phyloP scores from a whole-genome alignment of 2,329 filamentous ascomycete genomes.

The Epicoccum nigrum region DNA sequence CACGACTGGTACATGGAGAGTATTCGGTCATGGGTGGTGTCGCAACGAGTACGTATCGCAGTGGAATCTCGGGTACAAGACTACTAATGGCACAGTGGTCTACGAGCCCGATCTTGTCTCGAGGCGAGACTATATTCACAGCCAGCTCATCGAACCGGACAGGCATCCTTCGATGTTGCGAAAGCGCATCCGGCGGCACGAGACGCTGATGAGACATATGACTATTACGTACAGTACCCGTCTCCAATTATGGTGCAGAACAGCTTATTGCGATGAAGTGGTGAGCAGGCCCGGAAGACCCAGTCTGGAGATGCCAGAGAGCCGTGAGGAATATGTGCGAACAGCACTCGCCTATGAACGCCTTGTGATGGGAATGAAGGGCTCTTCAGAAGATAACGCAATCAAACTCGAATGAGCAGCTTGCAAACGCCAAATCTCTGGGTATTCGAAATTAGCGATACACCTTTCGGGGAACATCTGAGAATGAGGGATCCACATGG shows the following conservation, averaged over 20 bases:
- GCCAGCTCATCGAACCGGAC: constrained; percentile 17
- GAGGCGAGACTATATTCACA: constrained; percentile 27
- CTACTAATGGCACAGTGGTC: constrained; percentile 25
- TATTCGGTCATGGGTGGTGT: constrained; percentile 27
- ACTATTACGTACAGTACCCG: constrained; percentile 4
- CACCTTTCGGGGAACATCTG: no score
- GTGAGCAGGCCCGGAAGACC: constrained; percentile 2
- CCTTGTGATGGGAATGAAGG: constrained; percentile 20
- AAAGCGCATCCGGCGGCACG: constrained; percentile 24
- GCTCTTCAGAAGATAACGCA: constrained; percentile 2
- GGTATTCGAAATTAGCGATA: no score
- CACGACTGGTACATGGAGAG: constrained; percentile 26
- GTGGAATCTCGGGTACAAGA: fast-evolving
- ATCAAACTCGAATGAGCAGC: constrained; percentile 3
- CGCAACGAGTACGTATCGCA: constrained; percentile 17
- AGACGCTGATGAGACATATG: constrained; percentile 29
- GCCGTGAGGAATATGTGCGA: constrained; percentile 26
- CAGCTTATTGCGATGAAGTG: neutral
- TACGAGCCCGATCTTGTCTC: constrained; percentile 27
- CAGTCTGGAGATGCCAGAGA: constrained; percentile 28
- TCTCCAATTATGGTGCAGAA: constrained; percentile 6
- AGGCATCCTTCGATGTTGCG: constrained; percentile 15
- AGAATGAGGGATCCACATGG: no score
- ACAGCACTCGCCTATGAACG: constrained; percentile 26
- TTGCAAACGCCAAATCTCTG: neutral